phyloP scores from a whole-genome alignment of 495 filamentous ascomycete genomes.

The Penicillium riverlandense region DNA sequence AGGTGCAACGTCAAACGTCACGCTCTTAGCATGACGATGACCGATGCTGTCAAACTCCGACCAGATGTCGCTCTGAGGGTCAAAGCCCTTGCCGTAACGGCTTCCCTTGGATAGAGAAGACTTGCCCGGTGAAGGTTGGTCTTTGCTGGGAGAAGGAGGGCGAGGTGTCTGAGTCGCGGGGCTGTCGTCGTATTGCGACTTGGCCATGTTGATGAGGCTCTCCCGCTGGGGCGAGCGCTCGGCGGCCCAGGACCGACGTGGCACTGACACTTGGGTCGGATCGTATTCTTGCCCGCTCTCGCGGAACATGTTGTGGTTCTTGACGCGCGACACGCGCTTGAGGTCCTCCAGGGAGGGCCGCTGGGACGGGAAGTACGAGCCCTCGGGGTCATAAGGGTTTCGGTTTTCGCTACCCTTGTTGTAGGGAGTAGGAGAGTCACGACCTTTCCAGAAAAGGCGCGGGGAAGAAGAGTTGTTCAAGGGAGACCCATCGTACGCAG shows the following conservation, averaged over 20 bases:
- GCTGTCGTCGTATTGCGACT: slow-evolving; percentile 25
- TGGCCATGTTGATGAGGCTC: slow-evolving; percentile 53
- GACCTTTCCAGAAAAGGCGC: slow-evolving; percentile 79
- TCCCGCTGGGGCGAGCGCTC: slow-evolving; percentile 49
- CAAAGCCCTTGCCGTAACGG: slow-evolving; percentile 62
- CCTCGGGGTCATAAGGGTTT: slow-evolving; percentile 49
- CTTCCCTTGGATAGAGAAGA: slow-evolving; percentile 69
- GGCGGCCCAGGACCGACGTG: slow-evolving; percentile 70
- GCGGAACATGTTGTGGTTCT: slow-evolving; percentile 92
- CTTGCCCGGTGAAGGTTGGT: slow-evolving; percentile 71
- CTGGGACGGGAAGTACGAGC: slow-evolving; percentile 59
- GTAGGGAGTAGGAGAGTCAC: slow-evolving; percentile 54
- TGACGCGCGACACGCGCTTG: slow-evolving; percentile 87
- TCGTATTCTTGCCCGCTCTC: slow-evolving; percentile 88
- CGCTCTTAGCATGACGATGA: slow-evolving; percentile 84
- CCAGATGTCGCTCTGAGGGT: slow-evolving; percentile 64
- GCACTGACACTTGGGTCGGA: slow-evolving; percentile 62
- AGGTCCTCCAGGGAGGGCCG: slow-evolving; percentile 88
- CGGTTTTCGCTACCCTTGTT: slow-evolving; percentile 63
- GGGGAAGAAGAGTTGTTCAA: slow-evolving; percentile 60
- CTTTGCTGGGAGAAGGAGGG: slow-evolving; percentile 61
- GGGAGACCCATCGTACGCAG: slow-evolving; percentile 71
- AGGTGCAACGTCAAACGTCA: slow-evolving; percentile 90
- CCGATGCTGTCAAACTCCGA: slow-evolving; percentile 52
- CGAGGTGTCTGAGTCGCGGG: slow-evolving; percentile 27